phyloP scores from a whole-genome alignment of 352 stramenopile species.

The Peronosclerospora sorghi region DNA sequence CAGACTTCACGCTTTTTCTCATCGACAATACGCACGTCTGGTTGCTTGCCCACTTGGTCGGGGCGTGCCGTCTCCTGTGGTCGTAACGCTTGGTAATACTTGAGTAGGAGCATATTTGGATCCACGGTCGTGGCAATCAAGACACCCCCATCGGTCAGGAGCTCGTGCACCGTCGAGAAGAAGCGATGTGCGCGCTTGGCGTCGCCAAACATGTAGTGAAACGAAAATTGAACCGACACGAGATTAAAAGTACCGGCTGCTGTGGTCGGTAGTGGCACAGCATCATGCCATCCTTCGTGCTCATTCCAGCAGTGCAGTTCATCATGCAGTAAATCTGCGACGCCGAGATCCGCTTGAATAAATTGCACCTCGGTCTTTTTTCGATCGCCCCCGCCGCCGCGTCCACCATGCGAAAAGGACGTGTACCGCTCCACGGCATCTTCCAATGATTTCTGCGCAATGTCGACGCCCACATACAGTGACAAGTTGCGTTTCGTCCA shows the following conservation, averaged over 20 bases:
- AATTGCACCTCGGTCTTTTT: constrained; percentile 71
- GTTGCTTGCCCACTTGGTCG: constrained; percentile 11
- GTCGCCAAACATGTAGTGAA: constrained; percentile 99
- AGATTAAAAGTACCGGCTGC: constrained; percentile 84
- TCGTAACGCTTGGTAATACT: constrained; percentile 65
- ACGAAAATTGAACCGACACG: constrained; percentile 98
- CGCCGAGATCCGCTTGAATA: constrained; percentile 66
- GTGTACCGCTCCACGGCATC: constrained; percentile 86
- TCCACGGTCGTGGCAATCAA: constrained; percentile 97
- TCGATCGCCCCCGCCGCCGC: constrained; percentile 6
- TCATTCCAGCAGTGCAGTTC: constrained; percentile 61
- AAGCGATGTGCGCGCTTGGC: constrained; percentile 85
- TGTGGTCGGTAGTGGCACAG: constrained; percentile 27
- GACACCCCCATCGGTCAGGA: constrained; percentile 88
- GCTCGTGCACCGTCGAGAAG: constrained; percentile 88
- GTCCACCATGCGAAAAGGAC: constrained; percentile 40
- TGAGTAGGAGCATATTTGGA: constrained; percentile 84
- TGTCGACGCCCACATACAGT: constrained; percentile 96
- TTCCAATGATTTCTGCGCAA: constrained; percentile 92
- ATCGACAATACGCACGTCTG: constrained; percentile 56
- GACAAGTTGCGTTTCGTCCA: constrained; percentile 87
- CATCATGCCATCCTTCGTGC: constrained; percentile 45
- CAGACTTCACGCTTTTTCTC: constrained; percentile 71
- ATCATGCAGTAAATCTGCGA: constrained; percentile 55
- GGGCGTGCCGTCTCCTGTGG: constrained; percentile 16